Evolutionary conservation across 148 eudicot genomes (phyloP), one percentile per base, ranked within the genome.

Genomic region (Arctostaphylos glauca): DNA sequence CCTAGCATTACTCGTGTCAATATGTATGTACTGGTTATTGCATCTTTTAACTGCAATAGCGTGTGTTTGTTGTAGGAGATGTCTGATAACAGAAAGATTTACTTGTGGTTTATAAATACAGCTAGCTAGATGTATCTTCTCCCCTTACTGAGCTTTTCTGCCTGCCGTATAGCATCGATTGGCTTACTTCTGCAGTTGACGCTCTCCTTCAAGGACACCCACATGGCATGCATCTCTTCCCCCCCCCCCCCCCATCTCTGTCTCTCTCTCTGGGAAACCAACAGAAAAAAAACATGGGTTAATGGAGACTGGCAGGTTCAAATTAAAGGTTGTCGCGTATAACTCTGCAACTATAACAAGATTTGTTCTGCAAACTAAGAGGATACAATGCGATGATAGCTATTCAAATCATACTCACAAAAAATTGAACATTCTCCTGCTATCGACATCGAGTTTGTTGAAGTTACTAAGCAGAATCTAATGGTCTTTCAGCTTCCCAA

Each of bases 201-300:
- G 38, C 1, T 31, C 38, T 31, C 38, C 38, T 31, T 31, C 38
- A 31, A 31, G 38, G 81, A 86, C 14, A 79, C 86, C 87, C 90
- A 90, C 31, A 88, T 76, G 44, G 80, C 76, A 82, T 86, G 78
- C 85, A 86, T 84, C 80, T 79, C 74, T 64, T 55, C 23, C 68
- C 58, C 78, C 9, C 38, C 49, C 78, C 49, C 78, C 49, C 71
- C 10, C 71, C n/a, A 21, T 16, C 62, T 16, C 62, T 58, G 21
- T 58, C 62, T 58, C 62, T 58, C 62, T 64, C 70, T 64, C 70
- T 23, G 38, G 38, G 16, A 66, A 25, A 66, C 44, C 71, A 13
- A 25, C 71, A 66, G 43, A 31, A 66, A 25, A 66, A 0, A 66
- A 66, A 12, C 71, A 66, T 25, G 0, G 71, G 43, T 66, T 25